Conservation (phyloP, 345 rosid species). For the Citrus sinensis region DNA sequence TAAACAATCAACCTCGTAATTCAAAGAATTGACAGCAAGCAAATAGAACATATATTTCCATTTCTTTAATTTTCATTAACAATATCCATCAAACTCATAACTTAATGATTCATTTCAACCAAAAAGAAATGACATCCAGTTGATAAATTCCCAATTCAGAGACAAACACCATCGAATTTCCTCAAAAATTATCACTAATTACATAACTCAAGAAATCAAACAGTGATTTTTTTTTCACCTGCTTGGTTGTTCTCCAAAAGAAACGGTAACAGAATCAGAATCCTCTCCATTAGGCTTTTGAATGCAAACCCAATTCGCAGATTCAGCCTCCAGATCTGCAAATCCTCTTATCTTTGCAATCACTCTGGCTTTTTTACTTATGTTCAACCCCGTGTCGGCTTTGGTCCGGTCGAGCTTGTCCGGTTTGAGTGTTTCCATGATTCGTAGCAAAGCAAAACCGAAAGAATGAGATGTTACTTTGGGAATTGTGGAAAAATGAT, state of each 20-base stretch:
- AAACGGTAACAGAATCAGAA: constrained; percentile 39
- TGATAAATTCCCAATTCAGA: background rate
- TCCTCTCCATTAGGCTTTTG: constrained; percentile 43
- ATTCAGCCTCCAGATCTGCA: constrained; percentile 22
- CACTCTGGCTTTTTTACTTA: constrained; percentile 38
- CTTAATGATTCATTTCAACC: background rate
- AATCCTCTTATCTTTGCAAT: constrained; percentile 56
- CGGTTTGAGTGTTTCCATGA: constrained; percentile 17
- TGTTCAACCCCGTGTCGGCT: background rate
- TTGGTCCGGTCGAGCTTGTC: background rate
- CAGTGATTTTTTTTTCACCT: constrained; percentile 22
- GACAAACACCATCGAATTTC: background rate
- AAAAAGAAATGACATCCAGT: background rate
- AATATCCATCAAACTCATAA: background rate
- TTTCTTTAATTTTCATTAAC: background rate
- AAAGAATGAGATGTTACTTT: background rate
- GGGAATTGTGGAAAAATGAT: background rate
- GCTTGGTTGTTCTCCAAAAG: constrained; percentile 40
- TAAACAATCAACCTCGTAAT: background rate
- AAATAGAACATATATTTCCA: background rate
- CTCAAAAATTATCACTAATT: background rate
- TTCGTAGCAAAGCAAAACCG: too few species aligned
- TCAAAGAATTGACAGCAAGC: background rate
- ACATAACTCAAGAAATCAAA: background rate
- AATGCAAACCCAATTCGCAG: constrained; percentile 33